Evolutionary conservation across 495 filamentous ascomycete genomes (phyloP).

Genomic region (Penicillium manginii): DNA sequence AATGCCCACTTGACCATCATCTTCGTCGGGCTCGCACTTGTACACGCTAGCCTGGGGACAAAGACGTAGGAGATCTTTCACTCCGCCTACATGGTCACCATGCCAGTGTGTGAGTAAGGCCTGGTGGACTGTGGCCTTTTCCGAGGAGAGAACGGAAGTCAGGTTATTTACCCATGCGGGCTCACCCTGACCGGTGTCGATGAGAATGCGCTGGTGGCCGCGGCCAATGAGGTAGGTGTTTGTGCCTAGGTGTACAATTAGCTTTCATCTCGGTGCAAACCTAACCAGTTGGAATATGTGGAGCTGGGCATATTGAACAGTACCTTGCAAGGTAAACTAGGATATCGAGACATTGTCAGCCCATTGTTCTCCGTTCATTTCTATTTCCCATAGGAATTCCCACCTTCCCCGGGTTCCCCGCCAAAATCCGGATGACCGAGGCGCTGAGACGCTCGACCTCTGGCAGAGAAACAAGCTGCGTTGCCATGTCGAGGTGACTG

Average conservation of each 20-base stretch:
- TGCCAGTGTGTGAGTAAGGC: constrained; percentile 91
- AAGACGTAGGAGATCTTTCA: constrained; percentile 63
- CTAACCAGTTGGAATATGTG: too few species aligned
- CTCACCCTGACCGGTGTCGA: constrained; percentile 79
- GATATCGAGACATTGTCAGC: constrained; percentile 1
- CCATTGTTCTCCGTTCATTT: constrained; percentile 7
- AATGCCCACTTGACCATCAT: constrained; percentile 50
- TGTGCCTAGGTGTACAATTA: constrained; percentile 54
- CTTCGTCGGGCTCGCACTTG: constrained; percentile 51
- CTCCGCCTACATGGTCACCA: constrained; percentile 77
- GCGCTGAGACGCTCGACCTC: constrained; percentile 70
- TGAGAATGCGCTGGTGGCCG: constrained; percentile 66
- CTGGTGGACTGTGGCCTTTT: constrained; percentile 64
- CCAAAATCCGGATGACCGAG: constrained; percentile 73
- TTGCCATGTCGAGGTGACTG: constrained; percentile 41
- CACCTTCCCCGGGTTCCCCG: constrained; percentile 80
- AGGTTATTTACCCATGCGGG: constrained; percentile 63
- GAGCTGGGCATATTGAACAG: not conserved
- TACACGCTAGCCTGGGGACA: constrained; percentile 60
- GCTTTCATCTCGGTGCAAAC: not conserved
- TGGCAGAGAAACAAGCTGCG: constrained; percentile 55
- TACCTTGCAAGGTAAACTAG: constrained; percentile 60
- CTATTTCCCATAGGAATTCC: constrained; percentile 12
- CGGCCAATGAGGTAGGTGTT: constrained; percentile 87
- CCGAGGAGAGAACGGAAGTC: constrained; percentile 61